Percentiles rank a stretch among this genome's conserved stretches.
Evolutionary conservation across 208 protist genomes (phyloP).

Genomic region (Leptomonas seymouri): DNA sequence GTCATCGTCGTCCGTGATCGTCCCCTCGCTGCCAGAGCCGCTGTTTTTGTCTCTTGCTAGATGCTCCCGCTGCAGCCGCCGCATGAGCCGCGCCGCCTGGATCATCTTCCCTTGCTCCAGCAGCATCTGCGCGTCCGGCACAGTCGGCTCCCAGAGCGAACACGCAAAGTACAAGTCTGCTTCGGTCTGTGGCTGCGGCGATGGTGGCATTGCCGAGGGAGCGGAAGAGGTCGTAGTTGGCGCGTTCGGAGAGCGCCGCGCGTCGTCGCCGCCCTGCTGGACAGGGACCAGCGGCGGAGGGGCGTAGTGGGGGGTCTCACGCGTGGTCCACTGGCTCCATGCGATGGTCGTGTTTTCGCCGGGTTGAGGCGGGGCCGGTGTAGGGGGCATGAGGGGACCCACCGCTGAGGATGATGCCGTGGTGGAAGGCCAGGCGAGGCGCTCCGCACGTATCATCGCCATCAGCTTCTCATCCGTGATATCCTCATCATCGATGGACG

Average conservation of each 20-base stretch:
- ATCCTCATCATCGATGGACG: slow-evolving; percentile 28
- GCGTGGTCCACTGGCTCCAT: slow-evolving; percentile 57
- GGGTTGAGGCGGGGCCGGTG: slow-evolving; percentile 45
- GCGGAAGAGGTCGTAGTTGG: background rate
- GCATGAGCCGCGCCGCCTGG: slow-evolving; percentile 36
- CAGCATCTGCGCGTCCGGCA: slow-evolving; percentile 38
- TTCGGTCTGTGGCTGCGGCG: slow-evolving; percentile 18
- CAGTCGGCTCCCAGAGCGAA: slow-evolving; percentile 41
- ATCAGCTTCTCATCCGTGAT: slow-evolving; percentile 49
- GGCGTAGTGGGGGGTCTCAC: slow-evolving; percentile 27
- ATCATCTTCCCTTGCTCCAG: slow-evolving; percentile 56
- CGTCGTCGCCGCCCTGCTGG: background rate
- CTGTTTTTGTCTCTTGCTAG: background rate
- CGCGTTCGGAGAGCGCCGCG: too few species aligned
- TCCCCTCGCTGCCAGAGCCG: background rate
- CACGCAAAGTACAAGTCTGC: slow-evolving; percentile 42
- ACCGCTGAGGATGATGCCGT: background rate
- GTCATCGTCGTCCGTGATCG: background rate
- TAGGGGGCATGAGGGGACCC: slow-evolving; percentile 47
- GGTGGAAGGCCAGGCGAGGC: slow-evolving; percentile 30
- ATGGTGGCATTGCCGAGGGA: background rate
- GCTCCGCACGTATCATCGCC: slow-evolving; percentile 38
- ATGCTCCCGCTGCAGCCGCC: slow-evolving; percentile 15
- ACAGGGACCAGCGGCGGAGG: slow-evolving; percentile 9
- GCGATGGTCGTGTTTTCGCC: slow-evolving; percentile 36